phyloP scores from a whole-genome alignment of 768 basidiomycete genomes.

The Podaxis rugospora region DNA sequence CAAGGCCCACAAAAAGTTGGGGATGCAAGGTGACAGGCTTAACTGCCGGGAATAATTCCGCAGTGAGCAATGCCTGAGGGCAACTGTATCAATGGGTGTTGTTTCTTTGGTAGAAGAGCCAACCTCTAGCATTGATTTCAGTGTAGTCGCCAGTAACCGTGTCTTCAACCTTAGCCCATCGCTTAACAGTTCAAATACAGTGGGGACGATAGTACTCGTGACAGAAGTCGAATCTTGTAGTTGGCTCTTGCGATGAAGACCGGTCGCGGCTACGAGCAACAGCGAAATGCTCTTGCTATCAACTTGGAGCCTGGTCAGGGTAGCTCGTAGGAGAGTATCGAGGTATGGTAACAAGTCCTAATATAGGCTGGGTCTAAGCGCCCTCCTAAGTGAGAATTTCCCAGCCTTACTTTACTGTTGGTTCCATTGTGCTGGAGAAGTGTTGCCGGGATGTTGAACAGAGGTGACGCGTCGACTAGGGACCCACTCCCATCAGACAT shows the following conservation, averaged over 20 bases:
- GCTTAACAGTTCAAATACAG: slow-evolving; percentile 46
- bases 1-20: slow-evolving; percentile 22
- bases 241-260: slow-evolving; percentile 34
- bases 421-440: slow-evolving; percentile 60
- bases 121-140: slow-evolving; percentile 55
- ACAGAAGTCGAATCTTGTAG: slow-evolving; percentile 18
- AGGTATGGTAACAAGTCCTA: slow-evolving; percentile 57
- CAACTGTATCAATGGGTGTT: background rate
- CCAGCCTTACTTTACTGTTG: slow-evolving; percentile 42
- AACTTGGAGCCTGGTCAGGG: slow-evolving; percentile 47
- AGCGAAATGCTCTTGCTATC: slow-evolving; percentile 35
- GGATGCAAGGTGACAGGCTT: background rate
- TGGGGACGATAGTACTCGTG: slow-evolving; percentile 29
- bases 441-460: slow-evolving; percentile 45
- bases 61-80: slow-evolving; percentile 7
- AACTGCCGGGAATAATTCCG: slow-evolving; percentile 17
- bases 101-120: background rate
- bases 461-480: slow-evolving; percentile 49
- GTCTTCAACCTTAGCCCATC: slow-evolving; percentile 53
- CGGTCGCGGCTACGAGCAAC: slow-evolving; percentile 44
- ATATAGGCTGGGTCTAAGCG: background rate
- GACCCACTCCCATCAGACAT: slow-evolving; percentile 50
- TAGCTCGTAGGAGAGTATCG: slow-evolving; percentile 58
- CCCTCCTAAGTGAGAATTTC: background rate
- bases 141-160: slow-evolving; percentile 41